Base-by-base conservation (phyloP, 768 basidiomycete genomes). In the Suillus brevipes region DNA sequence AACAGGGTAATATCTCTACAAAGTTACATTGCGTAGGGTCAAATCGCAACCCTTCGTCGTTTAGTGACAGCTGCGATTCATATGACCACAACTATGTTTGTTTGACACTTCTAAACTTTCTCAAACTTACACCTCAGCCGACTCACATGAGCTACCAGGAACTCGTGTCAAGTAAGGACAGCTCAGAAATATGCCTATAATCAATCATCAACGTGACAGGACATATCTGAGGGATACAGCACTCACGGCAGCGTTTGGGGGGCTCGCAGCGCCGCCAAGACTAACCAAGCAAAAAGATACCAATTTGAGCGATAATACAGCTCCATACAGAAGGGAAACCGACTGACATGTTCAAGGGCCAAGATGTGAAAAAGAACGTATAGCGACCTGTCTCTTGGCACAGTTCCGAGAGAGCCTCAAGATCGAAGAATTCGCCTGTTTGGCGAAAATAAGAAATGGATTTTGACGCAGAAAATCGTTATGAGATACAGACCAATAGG, bases 361-460 rank as follows among this genome's bases (percentile, higher is more conserved):
- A 90, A 3, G 88, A 90, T 1, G 88, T 82, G 77, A 91, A 89
- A 82, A 90, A 91, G 74, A 92, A 90, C 12, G 87, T 87, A 72
- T 89, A 90, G 68, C 88, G 77, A 6, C 83, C 82, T 2, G 83
- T 84, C 66, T 84, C 83, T 6, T 82, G 82, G 70, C 87, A 90
- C 9, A 78, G 76, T 65, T 82, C 75, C 13, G 87, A 83, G 3
- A 91, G 78, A 64, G 82, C 81, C 72, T 91, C 89, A 45, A 90
- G 77, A 73, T 91, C 89, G 72, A 91, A 90, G 69, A 90, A 83
- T 77, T 90, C 90, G 43, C 88, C 89, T 87, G 50, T 47, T 31
- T 36, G 20, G 40, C 25, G 5, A 53, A n/a, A 43, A 60, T 55
- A 45, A 61, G 49, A 37, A 16, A 9, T 37, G 13, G 25, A 58